phyloP scores from a whole-genome alignment of 2,329 filamentous ascomycete species.

The Monosporascus sp. region DNA sequence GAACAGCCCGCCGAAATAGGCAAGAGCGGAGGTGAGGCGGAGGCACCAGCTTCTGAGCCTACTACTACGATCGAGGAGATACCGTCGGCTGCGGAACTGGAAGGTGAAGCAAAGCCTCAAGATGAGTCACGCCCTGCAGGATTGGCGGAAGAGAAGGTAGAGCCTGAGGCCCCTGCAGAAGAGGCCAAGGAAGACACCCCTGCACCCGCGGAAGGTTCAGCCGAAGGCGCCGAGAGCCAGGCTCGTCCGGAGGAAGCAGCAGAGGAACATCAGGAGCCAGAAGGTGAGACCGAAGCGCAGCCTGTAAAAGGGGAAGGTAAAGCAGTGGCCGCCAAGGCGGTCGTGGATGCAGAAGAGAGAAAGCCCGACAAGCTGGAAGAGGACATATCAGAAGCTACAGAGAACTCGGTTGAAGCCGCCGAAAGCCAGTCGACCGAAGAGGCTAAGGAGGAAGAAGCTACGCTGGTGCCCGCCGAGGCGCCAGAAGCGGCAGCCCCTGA shows the following conservation, averaged over 20 bases:
- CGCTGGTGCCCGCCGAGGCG: not conserved
- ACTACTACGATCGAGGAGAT: not conserved
- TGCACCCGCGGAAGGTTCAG: not conserved
- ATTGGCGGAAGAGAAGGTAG: not conserved
- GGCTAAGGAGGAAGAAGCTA: not conserved
- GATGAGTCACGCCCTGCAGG: not conserved
- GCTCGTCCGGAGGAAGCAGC: not conserved
- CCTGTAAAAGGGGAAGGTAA: not conserved
- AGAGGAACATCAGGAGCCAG: not conserved
- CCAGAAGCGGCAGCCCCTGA: not conserved
- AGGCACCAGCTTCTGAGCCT: not conserved
- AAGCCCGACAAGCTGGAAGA: conserved; percentile 2
- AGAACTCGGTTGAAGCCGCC: not conserved
- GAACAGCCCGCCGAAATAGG: not conserved
- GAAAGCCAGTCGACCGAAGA: not conserved
- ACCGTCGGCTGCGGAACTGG: not conserved
- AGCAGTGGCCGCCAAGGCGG: not conserved
- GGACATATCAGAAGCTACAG: conserved; percentile 1
- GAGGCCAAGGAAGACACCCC: conserved; percentile 4
- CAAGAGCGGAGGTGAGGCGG: not conserved
- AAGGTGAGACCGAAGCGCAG: not conserved
- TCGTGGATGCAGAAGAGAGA: conserved; percentile 1
- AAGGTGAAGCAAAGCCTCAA: not conserved
- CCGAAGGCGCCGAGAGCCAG: not conserved
- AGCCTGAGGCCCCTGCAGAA: conserved; percentile 1